A percentile compares a stretch with the other conserved stretches of the same genome.
Evolutionary conservation across 2,329 filamentous ascomycete genomes (phyloP).

Genomic region (Talaromyces sp.): DNA sequence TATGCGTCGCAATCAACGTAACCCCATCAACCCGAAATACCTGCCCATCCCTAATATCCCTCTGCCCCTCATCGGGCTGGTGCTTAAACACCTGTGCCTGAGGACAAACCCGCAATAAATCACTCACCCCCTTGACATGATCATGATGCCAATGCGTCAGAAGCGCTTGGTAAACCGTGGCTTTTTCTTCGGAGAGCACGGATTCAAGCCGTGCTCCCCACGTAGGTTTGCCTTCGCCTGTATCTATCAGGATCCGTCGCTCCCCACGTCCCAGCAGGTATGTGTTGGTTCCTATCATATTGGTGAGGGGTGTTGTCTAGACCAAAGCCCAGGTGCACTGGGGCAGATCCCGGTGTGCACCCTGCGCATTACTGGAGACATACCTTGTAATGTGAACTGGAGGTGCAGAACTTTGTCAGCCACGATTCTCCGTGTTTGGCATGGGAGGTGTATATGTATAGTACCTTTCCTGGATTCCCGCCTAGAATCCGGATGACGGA

Average conservation of each 20-base stretch:
- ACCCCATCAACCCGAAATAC: slow-evolving; percentile 55
- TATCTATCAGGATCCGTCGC: slow-evolving; percentile 81
- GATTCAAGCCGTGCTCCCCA: slow-evolving; percentile 71
- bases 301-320: not conserved
- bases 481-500: slow-evolving; percentile 81
- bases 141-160: slow-evolving; percentile 94
- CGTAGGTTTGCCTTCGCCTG: slow-evolving; percentile 74
- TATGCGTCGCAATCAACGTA: slow-evolving; percentile 68
- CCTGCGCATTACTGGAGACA: slow-evolving; percentile 6
- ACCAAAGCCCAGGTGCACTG: not conserved
- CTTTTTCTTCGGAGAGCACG: slow-evolving; percentile 68
- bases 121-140: slow-evolving; percentile 74
- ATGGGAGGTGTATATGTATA: too few relatives aligned
- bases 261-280: slow-evolving; percentile 82
- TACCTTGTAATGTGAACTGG: slow-evolving; percentile 63
- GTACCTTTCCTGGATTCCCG: slow-evolving; percentile 85
- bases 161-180: slow-evolving; percentile 68
- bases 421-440: not conserved
- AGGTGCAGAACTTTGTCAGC: slow-evolving; percentile 10
- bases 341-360: too few relatives aligned
- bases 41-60: slow-evolving; percentile 59
- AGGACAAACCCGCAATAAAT: slow-evolving; percentile 68
- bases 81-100: slow-evolving; percentile 68
- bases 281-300: slow-evolving; percentile 66
- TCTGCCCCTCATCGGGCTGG: slow-evolving; percentile 55